Conservation (phyloP, 305 asterid genomes). For the Andrographis paniculata region DNA sequence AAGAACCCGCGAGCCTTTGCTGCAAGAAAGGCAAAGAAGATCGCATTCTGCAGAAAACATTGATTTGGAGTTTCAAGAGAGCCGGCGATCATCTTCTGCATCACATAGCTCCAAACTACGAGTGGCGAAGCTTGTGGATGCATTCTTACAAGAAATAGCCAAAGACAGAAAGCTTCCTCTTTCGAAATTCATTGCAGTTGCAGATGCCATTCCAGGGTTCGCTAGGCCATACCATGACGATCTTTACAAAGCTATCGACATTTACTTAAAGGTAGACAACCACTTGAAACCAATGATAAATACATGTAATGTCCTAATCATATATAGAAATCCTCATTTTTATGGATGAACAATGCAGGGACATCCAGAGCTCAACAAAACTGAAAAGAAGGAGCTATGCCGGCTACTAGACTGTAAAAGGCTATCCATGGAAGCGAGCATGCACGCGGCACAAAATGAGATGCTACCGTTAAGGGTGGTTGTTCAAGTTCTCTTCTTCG, state of each 20-base stretch:
- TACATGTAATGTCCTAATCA: not conserved
- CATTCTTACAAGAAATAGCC: constrained; percentile 62
- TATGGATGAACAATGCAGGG: constrained; percentile 32
- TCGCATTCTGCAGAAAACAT: constrained; percentile 56
- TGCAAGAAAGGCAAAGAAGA: constrained; percentile 46
- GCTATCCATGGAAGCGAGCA: constrained; percentile 67
- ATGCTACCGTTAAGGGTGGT: constrained; percentile 85
- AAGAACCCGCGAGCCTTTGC: constrained; percentile 27
- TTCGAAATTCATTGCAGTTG: constrained; percentile 53
- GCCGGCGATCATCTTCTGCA: constrained; percentile 62
- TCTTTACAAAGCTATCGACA: constrained; percentile 79
- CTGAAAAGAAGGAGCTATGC: constrained; percentile 67
- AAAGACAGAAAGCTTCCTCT: constrained; percentile 39
- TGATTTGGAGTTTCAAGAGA: constrained; percentile 48
- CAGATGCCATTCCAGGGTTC: constrained; percentile 64
- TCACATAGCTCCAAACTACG: constrained; percentile 65
- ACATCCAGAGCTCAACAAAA: constrained; percentile 68
- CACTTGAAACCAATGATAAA: too few relatives aligned
- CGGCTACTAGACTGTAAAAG: constrained; percentile 71
- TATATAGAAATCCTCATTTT: not conserved
- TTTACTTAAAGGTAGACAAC: constrained; percentile 60
- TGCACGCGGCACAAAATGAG: constrained; percentile 95
- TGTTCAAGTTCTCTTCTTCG: constrained; percentile 87
- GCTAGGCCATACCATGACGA: constrained; percentile 80
- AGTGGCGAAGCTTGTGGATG: constrained; percentile 69